Conservation (phyloP, 495 filamentous ascomycete genomes). For the Annulohypoxylon bovei region DNA sequence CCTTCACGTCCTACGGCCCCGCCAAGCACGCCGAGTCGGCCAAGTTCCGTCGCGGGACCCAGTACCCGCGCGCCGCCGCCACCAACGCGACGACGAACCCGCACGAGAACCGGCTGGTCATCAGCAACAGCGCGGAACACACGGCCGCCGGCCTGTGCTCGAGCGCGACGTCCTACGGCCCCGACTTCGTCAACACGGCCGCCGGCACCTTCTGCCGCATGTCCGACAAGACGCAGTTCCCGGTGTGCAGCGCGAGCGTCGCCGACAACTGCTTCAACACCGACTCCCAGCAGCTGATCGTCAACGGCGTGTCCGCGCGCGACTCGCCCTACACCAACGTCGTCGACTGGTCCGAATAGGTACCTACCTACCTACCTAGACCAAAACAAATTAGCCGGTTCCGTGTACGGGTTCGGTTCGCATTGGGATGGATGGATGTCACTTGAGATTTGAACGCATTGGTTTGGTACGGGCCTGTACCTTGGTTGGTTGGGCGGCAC, state of each 20-base stretch:
- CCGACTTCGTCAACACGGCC: conserved; percentile 43
- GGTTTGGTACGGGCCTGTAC: not conserved
- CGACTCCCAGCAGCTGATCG: conserved; percentile 13
- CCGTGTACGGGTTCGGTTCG: not conserved
- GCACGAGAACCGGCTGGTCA: conserved; percentile 45
- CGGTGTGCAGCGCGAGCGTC: conserved; percentile 17
- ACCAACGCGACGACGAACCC: not conserved
- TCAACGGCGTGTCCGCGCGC: conserved; percentile 19
- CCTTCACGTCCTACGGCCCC: conserved; percentile 9
- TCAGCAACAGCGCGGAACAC: conserved; percentile 31
- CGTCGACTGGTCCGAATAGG: conserved; percentile 32
- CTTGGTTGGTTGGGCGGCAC: not conserved
- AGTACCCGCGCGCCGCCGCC: not conserved
- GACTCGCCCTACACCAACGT: conserved; percentile 31
- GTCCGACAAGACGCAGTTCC: conserved; percentile 43
- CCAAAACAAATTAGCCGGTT: too few relatives aligned
- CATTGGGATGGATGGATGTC: not conserved
- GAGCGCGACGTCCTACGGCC: conserved; percentile 44
- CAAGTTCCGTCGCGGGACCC: not conserved
- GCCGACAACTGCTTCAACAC: conserved; percentile 38
- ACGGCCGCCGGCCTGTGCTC: conserved; percentile 41
- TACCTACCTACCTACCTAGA: not conserved
- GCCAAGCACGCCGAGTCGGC: conserved; percentile 21
- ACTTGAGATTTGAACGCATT: not conserved
- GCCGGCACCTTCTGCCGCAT: conserved; percentile 47